These are phyloP conservation scores for Arxiozyma bovina DNA, from an alignment of 1,139 yeast genomes.

Conservation along the genomic window DNA sequence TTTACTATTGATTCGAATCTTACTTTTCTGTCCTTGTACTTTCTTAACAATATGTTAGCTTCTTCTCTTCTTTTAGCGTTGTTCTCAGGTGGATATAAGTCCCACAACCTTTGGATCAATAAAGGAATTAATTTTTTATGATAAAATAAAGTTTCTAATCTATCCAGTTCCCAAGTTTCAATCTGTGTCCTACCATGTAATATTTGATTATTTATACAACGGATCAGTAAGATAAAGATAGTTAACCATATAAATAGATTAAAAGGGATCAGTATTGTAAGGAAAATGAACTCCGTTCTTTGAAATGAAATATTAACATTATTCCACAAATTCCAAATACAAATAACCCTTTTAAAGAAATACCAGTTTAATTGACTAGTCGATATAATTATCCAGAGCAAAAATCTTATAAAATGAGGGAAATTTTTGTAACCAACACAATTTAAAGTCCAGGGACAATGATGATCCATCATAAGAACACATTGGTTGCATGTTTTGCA, in stretches of 20 bases:
- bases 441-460: conserved; percentile 80
- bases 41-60: conserved; percentile 10
- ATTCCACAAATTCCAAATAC: conserved; percentile 49
- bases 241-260: conserved; percentile 52
- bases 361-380: conserved; percentile 43
- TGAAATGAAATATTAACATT: conserved; percentile 34
- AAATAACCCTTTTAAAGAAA: conserved; percentile 36
- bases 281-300: conserved; percentile 46
- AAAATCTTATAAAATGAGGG: conserved; percentile 76
- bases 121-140: conserved; percentile 19
- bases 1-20: conserved; percentile 37
- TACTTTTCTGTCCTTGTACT: conserved; percentile 7
- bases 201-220: conserved; percentile 51
- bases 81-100: conserved; percentile 13
- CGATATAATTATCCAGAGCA: conserved; percentile 56
- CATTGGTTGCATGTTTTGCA: conserved; percentile 58
- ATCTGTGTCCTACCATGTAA: conserved; percentile 80
- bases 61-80: conserved; percentile 10
- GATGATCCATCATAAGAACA: conserved; percentile 77
- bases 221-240: conserved; percentile 47
- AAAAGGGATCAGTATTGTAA: conserved; percentile 48
- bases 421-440: conserved; percentile 74
- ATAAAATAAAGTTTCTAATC: conserved; percentile 45
- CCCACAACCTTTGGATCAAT: conserved; percentile 19
- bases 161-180: conserved; percentile 86